These are phyloP conservation scores for Cruciata laevipes DNA, from an alignment of 257 asterid species.

Conservation along the genomic window DNA sequence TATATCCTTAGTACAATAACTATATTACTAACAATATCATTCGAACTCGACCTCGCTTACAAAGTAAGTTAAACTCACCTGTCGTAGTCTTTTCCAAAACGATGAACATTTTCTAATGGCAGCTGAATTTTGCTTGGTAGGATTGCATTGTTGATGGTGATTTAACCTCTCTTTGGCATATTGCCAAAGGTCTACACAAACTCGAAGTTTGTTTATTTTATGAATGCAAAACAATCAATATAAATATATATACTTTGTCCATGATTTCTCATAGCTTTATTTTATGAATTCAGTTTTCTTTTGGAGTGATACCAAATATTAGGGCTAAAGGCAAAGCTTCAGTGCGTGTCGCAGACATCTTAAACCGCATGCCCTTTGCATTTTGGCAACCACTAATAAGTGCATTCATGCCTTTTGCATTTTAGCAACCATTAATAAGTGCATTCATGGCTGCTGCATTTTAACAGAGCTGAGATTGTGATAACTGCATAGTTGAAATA, in stretches of 20 bases:
- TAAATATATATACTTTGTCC: no score
- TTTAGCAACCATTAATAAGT: no score
- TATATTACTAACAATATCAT: no score
- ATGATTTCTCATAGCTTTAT: slow-evolving; percentile 12
- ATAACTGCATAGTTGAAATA: no score
- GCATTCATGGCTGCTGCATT: no score
- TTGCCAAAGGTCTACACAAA: slow-evolving; percentile 89
- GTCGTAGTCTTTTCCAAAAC: slow-evolving; percentile 9
- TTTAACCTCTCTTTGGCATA: slow-evolving; percentile 83
- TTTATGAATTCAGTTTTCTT: slow-evolving; percentile 55
- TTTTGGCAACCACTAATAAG: no score
- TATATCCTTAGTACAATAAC: no score
- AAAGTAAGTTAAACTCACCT: slow-evolving; percentile 47
- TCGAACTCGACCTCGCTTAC: slow-evolving; percentile 80
- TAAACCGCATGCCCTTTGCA: slow-evolving; percentile 88
- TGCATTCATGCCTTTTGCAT: no score
- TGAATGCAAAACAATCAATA: slow-evolving; percentile 2
- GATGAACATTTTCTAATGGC: slow-evolving; percentile 22
- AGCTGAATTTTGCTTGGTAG: slow-evolving; percentile 38
- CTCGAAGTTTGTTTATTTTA: slow-evolving; percentile 52
- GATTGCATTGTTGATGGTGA: slow-evolving; percentile 84
- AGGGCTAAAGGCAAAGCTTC: slow-evolving; percentile 97
- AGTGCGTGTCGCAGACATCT: slow-evolving; percentile 76
- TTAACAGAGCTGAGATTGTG: no score
- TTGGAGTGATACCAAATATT: slow-evolving; percentile 88